Base-by-base conservation (phyloP, 2,329 filamentous ascomycete genomes). In the Monosporascus sp. region DNA sequence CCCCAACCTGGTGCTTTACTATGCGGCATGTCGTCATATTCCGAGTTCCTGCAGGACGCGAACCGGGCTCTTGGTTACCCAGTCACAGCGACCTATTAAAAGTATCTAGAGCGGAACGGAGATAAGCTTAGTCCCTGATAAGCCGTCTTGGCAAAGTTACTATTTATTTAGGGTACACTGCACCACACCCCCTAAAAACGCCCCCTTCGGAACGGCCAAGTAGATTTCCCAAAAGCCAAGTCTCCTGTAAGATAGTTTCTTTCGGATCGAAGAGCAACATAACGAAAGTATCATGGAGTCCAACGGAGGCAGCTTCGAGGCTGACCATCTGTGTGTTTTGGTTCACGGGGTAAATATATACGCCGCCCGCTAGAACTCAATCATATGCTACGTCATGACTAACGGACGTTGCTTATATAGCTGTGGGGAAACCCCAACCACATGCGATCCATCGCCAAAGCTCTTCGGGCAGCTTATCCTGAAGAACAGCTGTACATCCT, bases 341-440 rank as follows among this genome's bases (percentile, higher is more conserved):
- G 85, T 91, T 50, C 89, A 93, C 67, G 83, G 89, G 73, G 85
- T 88, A 80, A 69, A 81, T 70, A 56, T 54, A 51, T 57, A 48
- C 47, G 45, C 45, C 51, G 38, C 52, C 55, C 52, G 51, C 46
- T 14, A 14, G 31, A 14, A 35, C 9, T 14, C 31, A 35, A 24
- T 14, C 28, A 52, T 44, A 31, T 51, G 46, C 47, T 49, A 15
- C 48, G 18, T 18, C 28, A 48, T 37, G 55, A 75, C 38, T 40
- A 24, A 46, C 43, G 17, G 31, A 14, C 7, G 43, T 5, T 17
- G 43, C 11, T 5, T 3, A 17, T 17, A 11, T 59, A 89, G 72
- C 78, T 92, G 59, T 93, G 89, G 89, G 89, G 89, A 20, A 89
- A 90, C 59, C 89, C 89, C 1, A 76, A 77, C 48, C 88, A 94